Evolutionary conservation across 2,329 filamentous ascomycete genomes (phyloP).

Genomic region (Pyrenophora teres): DNA sequence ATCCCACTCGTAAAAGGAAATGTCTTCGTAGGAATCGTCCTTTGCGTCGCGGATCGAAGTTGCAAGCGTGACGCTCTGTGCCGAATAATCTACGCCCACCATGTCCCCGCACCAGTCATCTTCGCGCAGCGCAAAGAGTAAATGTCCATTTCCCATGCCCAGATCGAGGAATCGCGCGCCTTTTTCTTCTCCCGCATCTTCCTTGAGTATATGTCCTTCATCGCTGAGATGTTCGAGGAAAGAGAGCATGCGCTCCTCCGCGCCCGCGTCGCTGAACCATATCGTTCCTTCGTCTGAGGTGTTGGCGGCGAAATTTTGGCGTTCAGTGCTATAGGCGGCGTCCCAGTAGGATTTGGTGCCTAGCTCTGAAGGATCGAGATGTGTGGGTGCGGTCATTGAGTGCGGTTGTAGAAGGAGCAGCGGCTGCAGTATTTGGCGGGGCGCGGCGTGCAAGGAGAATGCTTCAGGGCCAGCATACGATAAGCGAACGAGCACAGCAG

Average conservation of each 20-base stretch:
- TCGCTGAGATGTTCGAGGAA: slow-evolving; percentile 63
- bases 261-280: slow-evolving; percentile 95
- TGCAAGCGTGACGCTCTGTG: slow-evolving; percentile 74
- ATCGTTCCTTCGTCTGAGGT: slow-evolving; percentile 82
- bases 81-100: slow-evolving; percentile 88
- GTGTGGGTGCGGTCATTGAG: slow-evolving; percentile 27
- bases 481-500: too few species aligned
- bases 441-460: background rate
- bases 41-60: slow-evolving; percentile 58
- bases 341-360: slow-evolving; percentile 76
- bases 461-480: too few species aligned
- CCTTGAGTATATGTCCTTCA: slow-evolving; percentile 52
- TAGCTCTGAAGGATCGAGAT: slow-evolving; percentile 75
- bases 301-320: slow-evolving; percentile 72
- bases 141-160: slow-evolving; percentile 90
- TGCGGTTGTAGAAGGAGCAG: background rate
- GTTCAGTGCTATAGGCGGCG: slow-evolving; percentile 71
- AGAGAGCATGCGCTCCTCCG: slow-evolving; percentile 76
- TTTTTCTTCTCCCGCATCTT: slow-evolving; percentile 26
- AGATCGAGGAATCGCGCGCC: slow-evolving; percentile 72
- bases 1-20: slow-evolving; percentile 60
- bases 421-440: background rate
- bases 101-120: slow-evolving; percentile 70
- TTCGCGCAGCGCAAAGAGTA: slow-evolving; percentile 80
- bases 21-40: slow-evolving; percentile 33